Base-by-base conservation (phyloP, 352 stramenopile genomes). In the Phytophthora lateralis region DNA sequence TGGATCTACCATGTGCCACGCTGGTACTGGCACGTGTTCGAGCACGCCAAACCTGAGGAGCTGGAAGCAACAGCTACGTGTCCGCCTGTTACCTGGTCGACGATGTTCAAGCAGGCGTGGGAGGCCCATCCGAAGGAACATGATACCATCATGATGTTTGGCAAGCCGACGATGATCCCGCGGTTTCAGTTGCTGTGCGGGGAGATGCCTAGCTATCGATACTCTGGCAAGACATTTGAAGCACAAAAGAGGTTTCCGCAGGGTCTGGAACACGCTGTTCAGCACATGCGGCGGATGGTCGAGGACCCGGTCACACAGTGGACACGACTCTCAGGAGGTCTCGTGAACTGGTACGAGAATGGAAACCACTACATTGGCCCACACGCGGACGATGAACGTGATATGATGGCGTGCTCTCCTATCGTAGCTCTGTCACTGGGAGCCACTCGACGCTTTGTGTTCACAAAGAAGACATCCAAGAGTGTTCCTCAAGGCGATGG, bases 341-440 rank as follows among this genome's bases (percentile, higher is more conserved):
- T 97, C 4, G 55, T 91, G 24, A 97, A 96, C 53, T 97, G 87
- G 89, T 97, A 97, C 57, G 72, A 75, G 4, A 65, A 91, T 44
- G 84, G 82, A 24, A 69, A 93, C 37, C 82, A 97, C 58, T 89
- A 89, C 60, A 92, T 97, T 41, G 89, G 85, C 6, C 71, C 85
- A 0, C 89, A 95, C 51, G 74, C 80, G 0, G 89, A 97, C 49
- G 72, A 93, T 48, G 86, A 91, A 51, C 42, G 59, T 7, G 66
- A 78, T 24, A 71, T 97, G 35, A 61, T 79, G 21, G 32, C 42
- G 6, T 49, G 69, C 1, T 80, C 70, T 41, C 87, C 87, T 1
- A 88, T 95, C 37, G 66, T 89, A 10, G 78, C 79, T 8, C 49
- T 95, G n/a, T 91, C 84, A 0, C 76, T 89, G 48, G 84, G 87